Percentiles rank a stretch among this genome's conserved stretches.
Conservation (phyloP, 2,329 filamentous ascomycete species). For the Trichoderma sp. region DNA sequence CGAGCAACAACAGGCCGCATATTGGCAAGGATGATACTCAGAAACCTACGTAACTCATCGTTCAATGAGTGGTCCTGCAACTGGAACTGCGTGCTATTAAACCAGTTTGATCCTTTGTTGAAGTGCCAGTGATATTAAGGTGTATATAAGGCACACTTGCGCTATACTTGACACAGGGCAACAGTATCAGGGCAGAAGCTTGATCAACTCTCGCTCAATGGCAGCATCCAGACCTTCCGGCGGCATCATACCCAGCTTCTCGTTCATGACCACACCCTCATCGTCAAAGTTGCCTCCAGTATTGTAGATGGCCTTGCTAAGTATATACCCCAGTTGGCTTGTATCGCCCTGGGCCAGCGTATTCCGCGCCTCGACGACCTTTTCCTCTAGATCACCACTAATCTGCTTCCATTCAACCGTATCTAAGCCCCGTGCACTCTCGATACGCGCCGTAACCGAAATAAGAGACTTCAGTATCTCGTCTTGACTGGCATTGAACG, state of each 20-base stretch:
- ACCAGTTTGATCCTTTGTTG: background rate
- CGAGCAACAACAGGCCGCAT: background rate
- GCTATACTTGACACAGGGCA: background rate
- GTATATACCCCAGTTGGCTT: background rate
- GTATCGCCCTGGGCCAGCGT: background rate
- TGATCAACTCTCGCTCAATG: background rate
- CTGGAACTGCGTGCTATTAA: background rate
- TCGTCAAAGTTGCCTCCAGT: background rate
- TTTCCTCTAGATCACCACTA: background rate
- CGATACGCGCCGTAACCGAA: background rate
- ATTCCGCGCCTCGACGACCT: background rate
- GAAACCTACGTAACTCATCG: background rate
- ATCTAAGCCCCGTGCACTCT: background rate
- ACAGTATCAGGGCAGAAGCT: background rate
- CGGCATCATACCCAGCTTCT: background rate
- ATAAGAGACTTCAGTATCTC: background rate
- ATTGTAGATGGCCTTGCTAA: background rate
- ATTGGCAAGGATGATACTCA: background rate
- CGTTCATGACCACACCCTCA: constrained; percentile 1
- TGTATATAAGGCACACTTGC: background rate
- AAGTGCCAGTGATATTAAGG: background rate
- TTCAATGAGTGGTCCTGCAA: background rate
- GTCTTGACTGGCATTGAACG: constrained; percentile 9
- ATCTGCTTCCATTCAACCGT: background rate
- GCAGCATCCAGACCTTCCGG: background rate